Conservation (phyloP, 805 yeast species). For the Nakazawaea ishiwadae region DNA sequence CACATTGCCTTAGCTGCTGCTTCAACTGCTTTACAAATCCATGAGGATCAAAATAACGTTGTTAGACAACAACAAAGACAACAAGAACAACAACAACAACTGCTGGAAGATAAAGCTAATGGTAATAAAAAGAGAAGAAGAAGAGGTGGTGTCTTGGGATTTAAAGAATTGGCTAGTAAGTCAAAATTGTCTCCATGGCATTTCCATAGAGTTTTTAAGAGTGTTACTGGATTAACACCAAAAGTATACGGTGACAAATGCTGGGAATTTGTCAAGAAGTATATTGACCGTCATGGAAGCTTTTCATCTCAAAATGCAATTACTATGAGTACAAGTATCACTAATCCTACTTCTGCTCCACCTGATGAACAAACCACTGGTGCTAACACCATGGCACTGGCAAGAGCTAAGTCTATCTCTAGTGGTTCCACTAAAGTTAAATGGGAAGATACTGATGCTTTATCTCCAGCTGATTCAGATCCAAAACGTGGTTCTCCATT, state of each 20-base stretch:
- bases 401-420: not conserved
- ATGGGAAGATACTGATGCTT: conserved; percentile 33
- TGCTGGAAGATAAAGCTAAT: conserved; percentile 14
- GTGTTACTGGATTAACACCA: conserved; percentile 82
- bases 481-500: conserved; percentile 8
- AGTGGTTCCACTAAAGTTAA: not conserved
- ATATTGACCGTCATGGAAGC: conserved; percentile 17
- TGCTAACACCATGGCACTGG: conserved; percentile 1
- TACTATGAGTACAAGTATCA: conserved; percentile 26
- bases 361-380: conserved; percentile 10
- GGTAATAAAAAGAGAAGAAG: conserved; percentile 42
- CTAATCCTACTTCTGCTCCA: conserved; percentile 25
- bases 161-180: conserved; percentile 83
- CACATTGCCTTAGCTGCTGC: conserved; percentile 82
- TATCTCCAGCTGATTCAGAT: conserved; percentile 66
- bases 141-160: conserved; percentile 77
- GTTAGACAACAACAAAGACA: conserved; percentile 15
- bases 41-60: conserved; percentile 11
- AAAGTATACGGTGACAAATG: conserved; percentile 86
- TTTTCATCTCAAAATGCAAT: conserved; percentile 18
- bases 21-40: conserved; percentile 22
- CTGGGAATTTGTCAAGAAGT: conserved; percentile 49
- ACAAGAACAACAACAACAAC: conserved; percentile 15
- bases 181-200: conserved; percentile 88
- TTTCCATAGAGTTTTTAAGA: conserved; percentile 85